phyloP scores from a whole-genome alignment of 805 yeast genomes.

The Saturnispora dispora region DNA sequence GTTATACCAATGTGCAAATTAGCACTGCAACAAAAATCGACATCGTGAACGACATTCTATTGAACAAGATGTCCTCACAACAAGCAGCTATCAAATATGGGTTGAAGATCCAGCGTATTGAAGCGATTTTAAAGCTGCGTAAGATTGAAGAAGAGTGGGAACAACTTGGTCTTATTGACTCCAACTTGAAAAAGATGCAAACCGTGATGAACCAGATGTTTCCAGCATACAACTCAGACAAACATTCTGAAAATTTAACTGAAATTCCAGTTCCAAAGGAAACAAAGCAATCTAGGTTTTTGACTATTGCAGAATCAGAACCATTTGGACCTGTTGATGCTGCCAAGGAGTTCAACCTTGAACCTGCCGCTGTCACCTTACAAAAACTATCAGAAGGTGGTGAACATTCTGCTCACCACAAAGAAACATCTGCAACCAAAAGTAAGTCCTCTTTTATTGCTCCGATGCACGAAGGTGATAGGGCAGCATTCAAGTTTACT shows the following conservation, averaged over 20 bases:
- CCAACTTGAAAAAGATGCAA: constrained; percentile 53
- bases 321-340: constrained; percentile 97
- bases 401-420: constrained; percentile 35
- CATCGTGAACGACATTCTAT: constrained; percentile 43
- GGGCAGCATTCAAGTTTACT: constrained; percentile 62
- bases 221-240: constrained; percentile 52
- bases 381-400: constrained; percentile 56
- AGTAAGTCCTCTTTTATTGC: constrained; percentile 41
- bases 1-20: constrained; percentile 57
- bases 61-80: constrained; percentile 50
- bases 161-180: constrained; percentile 41
- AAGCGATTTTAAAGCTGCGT: constrained; percentile 70
- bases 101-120: constrained; percentile 75
- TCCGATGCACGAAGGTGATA: constrained; percentile 57
- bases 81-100: constrained; percentile 73
- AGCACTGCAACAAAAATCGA: constrained; percentile 48
- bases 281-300: constrained; percentile 71
- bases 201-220: constrained; percentile 66
- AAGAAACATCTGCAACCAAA: constrained; percentile 20
- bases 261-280: constrained; percentile 88
- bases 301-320: constrained; percentile 87
- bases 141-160: constrained; percentile 57
- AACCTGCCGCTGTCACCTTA: constrained; percentile 79
- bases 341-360: constrained; percentile 69
- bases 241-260: constrained; percentile 66